phyloP scores from a whole-genome alignment of 2,329 filamentous ascomycete genomes.

The Colletotrichum sp. region DNA sequence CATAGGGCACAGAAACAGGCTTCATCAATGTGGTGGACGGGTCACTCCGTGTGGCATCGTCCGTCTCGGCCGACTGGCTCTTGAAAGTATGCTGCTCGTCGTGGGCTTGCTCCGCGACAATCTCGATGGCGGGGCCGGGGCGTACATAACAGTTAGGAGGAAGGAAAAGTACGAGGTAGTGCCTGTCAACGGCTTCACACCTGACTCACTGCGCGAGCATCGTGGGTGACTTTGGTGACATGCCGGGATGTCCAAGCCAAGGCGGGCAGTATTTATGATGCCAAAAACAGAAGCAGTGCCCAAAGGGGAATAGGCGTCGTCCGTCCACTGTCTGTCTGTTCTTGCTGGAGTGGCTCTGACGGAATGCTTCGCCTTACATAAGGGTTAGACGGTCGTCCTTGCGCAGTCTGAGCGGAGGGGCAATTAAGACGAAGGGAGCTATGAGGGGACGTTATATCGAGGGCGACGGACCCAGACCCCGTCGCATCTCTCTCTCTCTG shows the following conservation, averaged over 20 bases:
- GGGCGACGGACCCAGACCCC: neutral
- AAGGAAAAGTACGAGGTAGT: neutral
- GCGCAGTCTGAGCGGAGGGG: neutral
- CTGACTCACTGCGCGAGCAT: neutral
- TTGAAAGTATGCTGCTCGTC: neutral
- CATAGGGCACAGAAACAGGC: neutral
- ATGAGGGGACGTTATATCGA: neutral
- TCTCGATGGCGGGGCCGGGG: neutral
- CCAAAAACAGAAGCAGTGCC: conserved; percentile 6
- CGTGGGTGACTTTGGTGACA: neutral
- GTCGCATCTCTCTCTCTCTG: neutral
- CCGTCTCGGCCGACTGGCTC: neutral
- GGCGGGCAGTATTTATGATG: neutral
- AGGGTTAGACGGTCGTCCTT: neutral
- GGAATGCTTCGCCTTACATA: neutral
- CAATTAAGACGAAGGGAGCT: neutral
- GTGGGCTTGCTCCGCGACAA: neutral
- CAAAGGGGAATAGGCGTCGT: neutral
- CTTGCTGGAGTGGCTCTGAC: neutral
- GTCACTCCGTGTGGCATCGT: neutral
- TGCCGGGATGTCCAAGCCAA: neutral
- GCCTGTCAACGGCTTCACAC: neutral
- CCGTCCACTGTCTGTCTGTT: neutral
- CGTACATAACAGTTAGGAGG: neutral
- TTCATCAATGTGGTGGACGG: neutral